phyloP scores from a whole-genome alignment of 2,329 filamentous ascomycete genomes.

The Penicillium olsonii region DNA sequence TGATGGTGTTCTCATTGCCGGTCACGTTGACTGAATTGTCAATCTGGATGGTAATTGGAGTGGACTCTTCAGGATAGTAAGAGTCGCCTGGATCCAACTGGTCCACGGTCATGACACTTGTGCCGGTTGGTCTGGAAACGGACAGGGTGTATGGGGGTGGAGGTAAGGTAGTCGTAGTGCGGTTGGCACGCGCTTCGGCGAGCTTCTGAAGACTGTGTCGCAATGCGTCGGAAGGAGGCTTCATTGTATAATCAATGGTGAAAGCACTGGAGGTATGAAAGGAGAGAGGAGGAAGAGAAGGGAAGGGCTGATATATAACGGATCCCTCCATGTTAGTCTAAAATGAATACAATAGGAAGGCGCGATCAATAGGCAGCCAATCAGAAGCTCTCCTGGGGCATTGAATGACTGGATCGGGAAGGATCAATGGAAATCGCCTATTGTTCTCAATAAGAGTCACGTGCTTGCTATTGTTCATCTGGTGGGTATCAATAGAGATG shows the following conservation, averaged over 20 bases:
- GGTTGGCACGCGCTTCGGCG: constrained; percentile 21
- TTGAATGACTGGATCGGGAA: constrained; percentile 8
- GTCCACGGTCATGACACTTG: constrained; percentile 9
- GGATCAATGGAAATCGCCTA: constrained; percentile 2
- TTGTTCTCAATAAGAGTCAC: constrained; percentile 13
- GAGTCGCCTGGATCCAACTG: constrained; percentile 19
- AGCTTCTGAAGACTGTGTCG: constrained; percentile 32
- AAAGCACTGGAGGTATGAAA: background rate
- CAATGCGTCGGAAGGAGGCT: constrained; percentile 32
- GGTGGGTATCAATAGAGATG: constrained; percentile 5
- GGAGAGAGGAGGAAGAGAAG: background rate
- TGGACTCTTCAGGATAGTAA: background rate
- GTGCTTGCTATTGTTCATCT: constrained; percentile 10
- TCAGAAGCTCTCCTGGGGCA: background rate
- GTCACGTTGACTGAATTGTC: constrained; percentile 37
- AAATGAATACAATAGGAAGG: constrained; percentile 8
- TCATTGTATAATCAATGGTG: constrained; percentile 19
- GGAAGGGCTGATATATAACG: constrained; percentile 1
- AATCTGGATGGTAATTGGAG: constrained; percentile 34
- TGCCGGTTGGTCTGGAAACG: constrained; percentile 6
- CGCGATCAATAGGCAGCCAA: constrained; percentile 9
- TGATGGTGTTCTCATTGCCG: constrained; percentile 37
- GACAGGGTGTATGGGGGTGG: constrained; percentile 28
- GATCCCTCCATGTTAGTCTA: no score
- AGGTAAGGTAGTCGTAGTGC: constrained; percentile 9